Percentiles rank a stretch among this genome's conserved stretches.
phyloP scores from a whole-genome alignment of 2,329 filamentous ascomycete species.

The Hysterium pulicare region DNA sequence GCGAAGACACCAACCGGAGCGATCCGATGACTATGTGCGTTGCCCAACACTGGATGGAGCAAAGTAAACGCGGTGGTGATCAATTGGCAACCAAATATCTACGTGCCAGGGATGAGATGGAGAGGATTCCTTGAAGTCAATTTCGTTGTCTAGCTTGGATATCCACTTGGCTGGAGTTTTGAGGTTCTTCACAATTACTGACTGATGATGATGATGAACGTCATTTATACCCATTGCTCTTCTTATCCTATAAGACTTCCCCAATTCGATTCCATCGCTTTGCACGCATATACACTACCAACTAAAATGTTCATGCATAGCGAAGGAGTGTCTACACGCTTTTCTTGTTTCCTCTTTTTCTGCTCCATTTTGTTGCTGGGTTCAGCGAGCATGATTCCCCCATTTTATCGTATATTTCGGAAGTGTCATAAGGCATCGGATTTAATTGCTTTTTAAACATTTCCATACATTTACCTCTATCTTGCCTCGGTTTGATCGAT shows the following conservation, averaged over 20 bases:
- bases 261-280: no score
- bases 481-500: no score
- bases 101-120: slow-evolving; percentile 65
- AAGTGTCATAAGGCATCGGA: no score
- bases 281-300: no score
- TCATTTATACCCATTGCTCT: neutral
- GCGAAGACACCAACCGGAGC: slow-evolving; percentile 60
- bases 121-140: slow-evolving; percentile 50
- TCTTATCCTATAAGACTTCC: neutral
- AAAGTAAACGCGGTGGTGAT: slow-evolving; percentile 82
- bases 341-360: neutral
- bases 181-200: neutral
- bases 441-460: no score
- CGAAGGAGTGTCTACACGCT: neutral
- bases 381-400: neutral
- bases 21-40: slow-evolving; percentile 90
- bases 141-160: neutral
- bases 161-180: neutral
- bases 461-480: no score
- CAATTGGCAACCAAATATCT: slow-evolving; percentile 78
- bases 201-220: neutral
- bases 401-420: no score
- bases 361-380: neutral
- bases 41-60: slow-evolving; percentile 96
- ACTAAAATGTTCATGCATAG: no score